Base-by-base conservation (phyloP, 1,284 basidiomycete genomes). In the Pseudozyma hubeiensis region DNA sequence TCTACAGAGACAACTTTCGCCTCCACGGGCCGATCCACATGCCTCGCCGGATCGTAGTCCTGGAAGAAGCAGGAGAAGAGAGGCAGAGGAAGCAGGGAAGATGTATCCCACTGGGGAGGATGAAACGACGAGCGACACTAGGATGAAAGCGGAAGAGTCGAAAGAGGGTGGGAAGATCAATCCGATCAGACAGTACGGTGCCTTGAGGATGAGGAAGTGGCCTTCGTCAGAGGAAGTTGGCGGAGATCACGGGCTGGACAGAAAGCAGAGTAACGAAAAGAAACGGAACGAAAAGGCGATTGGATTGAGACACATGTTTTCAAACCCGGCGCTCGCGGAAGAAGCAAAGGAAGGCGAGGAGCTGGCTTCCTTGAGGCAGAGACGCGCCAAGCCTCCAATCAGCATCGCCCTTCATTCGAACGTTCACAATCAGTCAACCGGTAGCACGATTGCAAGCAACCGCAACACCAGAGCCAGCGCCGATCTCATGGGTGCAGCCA, bases 331-430 rank as follows among this genome's bases (percentile, higher is more conserved):
- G 9, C 33, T 63, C 4, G 43, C 43, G 2, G 24, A 37, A 4
- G 7, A 33, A 3, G 10, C 13, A 10, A 19, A 51, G 5, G 13
- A 43, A 4, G 37, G 7, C 14, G 57, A 46, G 17, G 30, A 14
- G 11, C n/a, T n/a, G 0, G 49, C 48, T 16, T 51, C 55, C 5
- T 37, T 71, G 41, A 44, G 68, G 24, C 45, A 71, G 49, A 39
- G 68, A 31, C 57, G 62, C 29, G 62, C 68, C 16, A 71, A 71
- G 14, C 62, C 62, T 5, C 68, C 62, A 14, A 64, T 71, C 30
- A 35, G 37, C 11, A 64, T 65, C 41, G 54, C 59, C 0, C 35
- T 65, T 1, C n/a, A 33, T 4, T 9, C 49, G 8, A 16, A 44
- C 11, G 19, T 17, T 24, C 34, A 29, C 14, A 16, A 14, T 1